Percentiles rank a stretch among this genome's conserved stretches.
phyloP scores from a whole-genome alignment of 306 rosid species.

The Hippophae rhamnoides region DNA sequence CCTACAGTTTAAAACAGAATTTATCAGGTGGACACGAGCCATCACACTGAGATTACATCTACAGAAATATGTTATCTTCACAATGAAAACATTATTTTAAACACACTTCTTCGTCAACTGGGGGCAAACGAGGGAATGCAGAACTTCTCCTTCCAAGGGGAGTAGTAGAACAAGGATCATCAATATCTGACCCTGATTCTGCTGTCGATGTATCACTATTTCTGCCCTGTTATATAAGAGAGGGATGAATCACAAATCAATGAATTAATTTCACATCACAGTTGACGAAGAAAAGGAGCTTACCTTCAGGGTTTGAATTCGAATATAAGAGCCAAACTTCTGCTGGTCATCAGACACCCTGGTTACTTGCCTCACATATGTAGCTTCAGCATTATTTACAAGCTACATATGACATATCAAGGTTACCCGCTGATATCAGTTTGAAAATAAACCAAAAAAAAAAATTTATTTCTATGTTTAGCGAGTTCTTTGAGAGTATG shows the following conservation, averaged over 20 bases:
- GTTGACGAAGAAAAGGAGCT: conserved; percentile 16
- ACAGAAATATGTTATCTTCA: conserved; percentile 7
- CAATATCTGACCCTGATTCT: conserved; percentile 70
- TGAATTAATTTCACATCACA: conserved; percentile 8
- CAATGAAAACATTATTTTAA: conserved; percentile 3
- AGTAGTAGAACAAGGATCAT: conserved; percentile 59
- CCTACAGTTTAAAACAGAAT: conserved; percentile 23
- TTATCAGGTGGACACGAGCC: conserved; percentile 6
- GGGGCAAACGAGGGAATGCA: conserved; percentile 43
- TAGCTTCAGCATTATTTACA: conserved; percentile 50
- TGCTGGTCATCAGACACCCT: conserved; percentile 36
- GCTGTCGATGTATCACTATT: conserved; percentile 51
- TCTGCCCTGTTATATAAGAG: conserved; percentile 40
- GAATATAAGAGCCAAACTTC: conserved; percentile 36
- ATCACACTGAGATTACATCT: conserved; percentile 2
- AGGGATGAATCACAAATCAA: conserved; percentile 3
- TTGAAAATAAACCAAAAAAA: conserved; percentile 15
- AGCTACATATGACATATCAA: conserved; percentile 47
- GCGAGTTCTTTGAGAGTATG: too few species aligned
- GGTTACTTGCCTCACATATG: conserved; percentile 58
- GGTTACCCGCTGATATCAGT: conserved; percentile 23
- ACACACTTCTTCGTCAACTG: conserved; percentile 82
- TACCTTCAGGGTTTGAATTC: conserved; percentile 48
- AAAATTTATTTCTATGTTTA: too few species aligned
- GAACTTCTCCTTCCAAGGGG: conserved; percentile 40